A percentile compares a stretch with the other conserved stretches of the same genome.
Evolutionary conservation across 148 eudicot genomes (phyloP).

Genomic region (Nyssa sinensis): DNA sequence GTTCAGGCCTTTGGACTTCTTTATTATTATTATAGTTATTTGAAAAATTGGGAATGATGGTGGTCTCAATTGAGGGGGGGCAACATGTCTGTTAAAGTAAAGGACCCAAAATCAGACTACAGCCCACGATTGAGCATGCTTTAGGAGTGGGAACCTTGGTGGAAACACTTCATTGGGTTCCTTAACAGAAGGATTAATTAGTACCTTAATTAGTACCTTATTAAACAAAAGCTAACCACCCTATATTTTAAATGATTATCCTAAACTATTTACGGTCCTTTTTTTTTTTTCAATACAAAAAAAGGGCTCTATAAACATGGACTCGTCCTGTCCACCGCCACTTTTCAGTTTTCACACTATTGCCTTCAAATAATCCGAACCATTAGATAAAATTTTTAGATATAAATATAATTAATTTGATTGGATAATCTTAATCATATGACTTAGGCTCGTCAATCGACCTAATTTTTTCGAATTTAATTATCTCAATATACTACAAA

Average conservation of each 20-base stretch:
- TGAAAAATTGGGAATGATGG: slow-evolving; percentile 32
- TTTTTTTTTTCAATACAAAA: too few species aligned
- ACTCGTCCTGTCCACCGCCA: too few species aligned
- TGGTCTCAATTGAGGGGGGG: slow-evolving; percentile 46
- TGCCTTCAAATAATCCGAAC: too few species aligned
- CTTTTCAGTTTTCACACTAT: too few species aligned
- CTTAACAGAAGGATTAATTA: slow-evolving; percentile 35
- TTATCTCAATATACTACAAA: too few species aligned
- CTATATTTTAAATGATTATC: slow-evolving; percentile 11
- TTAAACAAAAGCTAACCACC: neutral
- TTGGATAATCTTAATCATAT: too few species aligned
- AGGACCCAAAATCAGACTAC: slow-evolving; percentile 31
- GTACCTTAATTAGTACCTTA: slow-evolving; percentile 1
- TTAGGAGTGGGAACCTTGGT: slow-evolving; percentile 43
- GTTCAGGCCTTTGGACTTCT: slow-evolving; percentile 1
- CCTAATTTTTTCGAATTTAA: too few species aligned
- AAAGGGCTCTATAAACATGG: too few species aligned
- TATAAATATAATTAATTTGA: too few species aligned
- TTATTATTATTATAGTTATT: neutral
- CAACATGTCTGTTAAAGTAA: slow-evolving; percentile 64
- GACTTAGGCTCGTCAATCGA: too few species aligned
- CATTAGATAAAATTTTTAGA: too few species aligned
- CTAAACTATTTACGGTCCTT: too few species aligned
- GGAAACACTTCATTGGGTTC: slow-evolving; percentile 35
- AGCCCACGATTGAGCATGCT: slow-evolving; percentile 33